A percentile compares a stretch with the other conserved stretches of the same genome.
These are phyloP conservation scores for Hirschfeldia incana DNA, from an alignment of 345 rosid genomes.

Conservation along the genomic window DNA sequence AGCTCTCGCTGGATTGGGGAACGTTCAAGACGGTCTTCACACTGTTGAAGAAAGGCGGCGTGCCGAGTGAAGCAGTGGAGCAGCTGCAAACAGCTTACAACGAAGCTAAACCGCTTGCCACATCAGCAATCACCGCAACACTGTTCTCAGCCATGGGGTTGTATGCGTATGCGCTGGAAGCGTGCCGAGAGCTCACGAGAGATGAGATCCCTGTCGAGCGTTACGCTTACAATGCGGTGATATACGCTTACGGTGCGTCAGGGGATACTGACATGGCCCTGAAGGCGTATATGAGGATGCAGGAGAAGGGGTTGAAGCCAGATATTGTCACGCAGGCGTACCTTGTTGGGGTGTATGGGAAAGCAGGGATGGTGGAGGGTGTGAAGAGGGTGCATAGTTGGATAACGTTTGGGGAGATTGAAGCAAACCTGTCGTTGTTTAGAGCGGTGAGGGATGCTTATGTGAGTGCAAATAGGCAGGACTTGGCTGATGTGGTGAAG, in stretches of 20 bases:
- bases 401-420: conserved; percentile 55
- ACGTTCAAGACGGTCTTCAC: conserved; percentile 69
- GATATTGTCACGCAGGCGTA: conserved; percentile 65
- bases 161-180: conserved; percentile 54
- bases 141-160: conserved; percentile 72
- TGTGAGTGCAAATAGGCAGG: conserved; percentile 57
- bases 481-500: conserved; percentile 63
- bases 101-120: conserved; percentile 67
- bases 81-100: conserved; percentile 69
- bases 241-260: conserved; percentile 59
- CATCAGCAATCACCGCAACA: conserved; percentile 57
- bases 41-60: conserved; percentile 67
- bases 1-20: conserved; percentile 62
- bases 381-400: conserved; percentile 66
- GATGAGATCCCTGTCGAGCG: conserved; percentile 47
- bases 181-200: conserved; percentile 50
- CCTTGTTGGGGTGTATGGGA: conserved; percentile 72
- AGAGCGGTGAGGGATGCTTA: conserved; percentile 68
- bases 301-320: conserved; percentile 72
- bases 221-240: conserved; percentile 68
- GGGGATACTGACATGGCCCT: conserved; percentile 70
- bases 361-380: conserved; percentile 85
- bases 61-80: conserved; percentile 67
- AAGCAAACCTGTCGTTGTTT: conserved; percentile 59
- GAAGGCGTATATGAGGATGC: conserved; percentile 71